phyloP scores from a whole-genome alignment of 2,329 filamentous ascomycete species.

The Ceratocystis destructans region DNA sequence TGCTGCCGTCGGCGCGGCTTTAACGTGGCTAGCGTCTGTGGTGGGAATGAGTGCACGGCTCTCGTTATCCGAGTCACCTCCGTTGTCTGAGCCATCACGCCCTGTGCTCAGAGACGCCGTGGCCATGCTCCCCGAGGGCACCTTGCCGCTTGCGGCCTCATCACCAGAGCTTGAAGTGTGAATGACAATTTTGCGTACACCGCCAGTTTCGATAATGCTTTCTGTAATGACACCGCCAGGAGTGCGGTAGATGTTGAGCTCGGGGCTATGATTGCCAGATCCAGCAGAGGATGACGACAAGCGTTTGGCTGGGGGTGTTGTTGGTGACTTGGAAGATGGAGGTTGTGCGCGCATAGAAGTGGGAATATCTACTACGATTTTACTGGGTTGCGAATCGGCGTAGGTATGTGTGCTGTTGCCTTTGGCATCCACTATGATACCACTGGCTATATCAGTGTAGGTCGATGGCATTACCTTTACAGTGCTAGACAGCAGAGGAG shows the following conservation, averaged over 20 bases:
- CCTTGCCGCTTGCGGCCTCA: constrained; percentile 21
- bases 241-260: constrained; percentile 29
- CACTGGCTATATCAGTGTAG: constrained; percentile 9
- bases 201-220: constrained; percentile 59
- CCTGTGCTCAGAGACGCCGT: neutral
- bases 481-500: constrained; percentile 23
- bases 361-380: neutral
- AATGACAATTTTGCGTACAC: constrained; percentile 61
- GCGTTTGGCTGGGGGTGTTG: neutral
- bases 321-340: neutral
- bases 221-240: constrained; percentile 68
- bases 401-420: constrained; percentile 9
- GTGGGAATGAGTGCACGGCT: neutral
- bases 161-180: constrained; percentile 28
- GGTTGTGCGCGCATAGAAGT: neutral
- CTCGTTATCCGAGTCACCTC: neutral
- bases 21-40: neutral
- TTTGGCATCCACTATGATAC: constrained; percentile 14
- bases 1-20: neutral
- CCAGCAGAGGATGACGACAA: neutral
- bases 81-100: neutral
- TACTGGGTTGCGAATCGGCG: neutral
- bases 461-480: neutral
- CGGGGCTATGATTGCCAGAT: neutral
- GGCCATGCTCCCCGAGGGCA: neutral